A percentile compares a stretch with the other conserved stretches of the same genome.
These are phyloP conservation scores for Gaeumannomyces tritici DNA, from an alignment of 2,329 filamentous ascomycete genomes.

Conservation along the genomic window DNA sequence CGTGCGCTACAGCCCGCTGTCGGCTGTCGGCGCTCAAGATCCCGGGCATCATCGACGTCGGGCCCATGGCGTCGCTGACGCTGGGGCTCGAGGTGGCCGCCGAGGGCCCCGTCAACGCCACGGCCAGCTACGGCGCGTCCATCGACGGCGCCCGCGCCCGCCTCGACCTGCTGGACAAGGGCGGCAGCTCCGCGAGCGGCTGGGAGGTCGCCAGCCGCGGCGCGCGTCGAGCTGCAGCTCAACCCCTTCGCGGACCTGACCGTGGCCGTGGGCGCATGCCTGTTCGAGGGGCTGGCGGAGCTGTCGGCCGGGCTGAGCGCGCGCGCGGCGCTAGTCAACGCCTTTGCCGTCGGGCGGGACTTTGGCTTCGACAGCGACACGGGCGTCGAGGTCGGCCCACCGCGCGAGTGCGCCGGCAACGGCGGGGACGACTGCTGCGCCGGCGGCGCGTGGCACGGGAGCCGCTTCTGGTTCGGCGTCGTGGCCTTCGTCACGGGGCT, in stretches of 20 bases:
- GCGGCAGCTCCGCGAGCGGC: neutral
- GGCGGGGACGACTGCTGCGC: neutral
- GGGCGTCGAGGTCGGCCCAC: neutral
- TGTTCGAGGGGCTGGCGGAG: neutral
- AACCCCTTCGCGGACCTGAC: neutral
- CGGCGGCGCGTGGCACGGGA: neutral
- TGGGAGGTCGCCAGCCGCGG: neutral
- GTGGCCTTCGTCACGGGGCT: neutral
- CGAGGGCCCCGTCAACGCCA: neutral
- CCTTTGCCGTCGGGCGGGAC: neutral
- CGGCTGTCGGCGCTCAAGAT: neutral
- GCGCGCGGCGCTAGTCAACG: neutral
- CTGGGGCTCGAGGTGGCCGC: neutral
- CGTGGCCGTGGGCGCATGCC: neutral
- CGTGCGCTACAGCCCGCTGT: neutral
- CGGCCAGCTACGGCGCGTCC: neutral
- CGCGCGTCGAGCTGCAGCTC: neutral
- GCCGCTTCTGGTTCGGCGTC: neutral
- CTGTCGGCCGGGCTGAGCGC: neutral
- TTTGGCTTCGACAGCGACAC: neutral
- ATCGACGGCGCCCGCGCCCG: neutral
- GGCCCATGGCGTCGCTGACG: neutral
- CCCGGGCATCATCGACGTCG: neutral
- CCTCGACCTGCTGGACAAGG: neutral
- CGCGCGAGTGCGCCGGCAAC: neutral